Evolutionary conservation across 345 rosid species (phyloP).

Genomic region (Salix arbutifolia): DNA sequence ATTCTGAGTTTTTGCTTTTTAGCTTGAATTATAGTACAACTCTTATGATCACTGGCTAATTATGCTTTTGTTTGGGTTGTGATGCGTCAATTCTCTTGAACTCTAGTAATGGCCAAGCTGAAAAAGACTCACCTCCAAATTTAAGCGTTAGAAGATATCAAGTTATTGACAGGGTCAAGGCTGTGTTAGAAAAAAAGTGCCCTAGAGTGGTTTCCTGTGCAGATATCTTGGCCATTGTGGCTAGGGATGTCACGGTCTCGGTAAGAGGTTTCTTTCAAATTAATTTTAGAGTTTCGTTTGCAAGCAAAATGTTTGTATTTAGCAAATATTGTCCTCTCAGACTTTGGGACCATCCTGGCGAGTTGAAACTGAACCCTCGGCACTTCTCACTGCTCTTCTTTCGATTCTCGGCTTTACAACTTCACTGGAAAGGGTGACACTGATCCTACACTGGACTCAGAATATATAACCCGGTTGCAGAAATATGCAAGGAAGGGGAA

Average conservation of each 20-base stretch:
- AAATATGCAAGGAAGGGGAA: conserved; percentile 44
- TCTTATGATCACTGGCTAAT: neutral
- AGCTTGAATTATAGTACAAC: neutral
- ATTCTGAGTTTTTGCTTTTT: neutral
- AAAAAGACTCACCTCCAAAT: conserved; percentile 52
- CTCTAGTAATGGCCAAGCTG: conserved; percentile 41
- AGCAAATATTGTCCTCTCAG: conserved; percentile 11
- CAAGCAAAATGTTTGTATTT: neutral
- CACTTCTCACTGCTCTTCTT: conserved; percentile 51
- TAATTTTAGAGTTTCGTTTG: neutral
- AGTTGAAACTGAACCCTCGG: conserved; percentile 72
- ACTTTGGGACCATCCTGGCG: conserved; percentile 36
- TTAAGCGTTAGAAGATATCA: conserved; percentile 53
- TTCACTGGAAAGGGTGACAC: conserved; percentile 57
- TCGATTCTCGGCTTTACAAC: conserved; percentile 52
- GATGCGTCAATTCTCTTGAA: conserved; percentile 73
- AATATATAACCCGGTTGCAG: conserved; percentile 27
- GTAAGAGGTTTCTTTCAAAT: conserved; percentile 20
- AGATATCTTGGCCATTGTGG: conserved; percentile 60
- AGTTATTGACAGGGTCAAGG: conserved; percentile 52
- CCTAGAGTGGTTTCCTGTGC: conserved; percentile 80
- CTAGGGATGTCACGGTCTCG: conserved; percentile 50
- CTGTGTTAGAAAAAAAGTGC: conserved; percentile 58
- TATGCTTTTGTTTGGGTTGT: conserved; percentile 72
- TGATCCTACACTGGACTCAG: conserved; percentile 51